A percentile compares a stretch with the other conserved stretches of the same genome.
Evolutionary conservation across 352 stramenopile species (phyloP).

Genomic region (Globisporangium solare): DNA sequence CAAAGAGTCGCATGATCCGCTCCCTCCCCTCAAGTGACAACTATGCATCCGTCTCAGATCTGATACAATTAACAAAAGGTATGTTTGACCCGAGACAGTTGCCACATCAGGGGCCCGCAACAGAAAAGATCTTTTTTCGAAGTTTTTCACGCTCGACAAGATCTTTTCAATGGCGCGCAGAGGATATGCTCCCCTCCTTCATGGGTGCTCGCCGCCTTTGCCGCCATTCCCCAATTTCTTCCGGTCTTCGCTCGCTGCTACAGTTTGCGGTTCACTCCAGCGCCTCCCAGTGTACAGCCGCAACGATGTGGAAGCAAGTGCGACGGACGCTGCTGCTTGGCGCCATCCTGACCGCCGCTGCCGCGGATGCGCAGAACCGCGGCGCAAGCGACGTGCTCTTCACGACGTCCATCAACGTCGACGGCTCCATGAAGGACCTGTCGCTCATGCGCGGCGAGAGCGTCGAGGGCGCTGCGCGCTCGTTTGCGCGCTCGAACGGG

Average conservation of each 20-base stretch:
- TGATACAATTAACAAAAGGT: not conserved
- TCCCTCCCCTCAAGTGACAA: slow-evolving; percentile 1
- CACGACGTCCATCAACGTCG: slow-evolving; percentile 59
- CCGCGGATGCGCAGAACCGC: slow-evolving; percentile 17
- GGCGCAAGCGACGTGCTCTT: slow-evolving; percentile 44
- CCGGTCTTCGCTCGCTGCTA: not conserved
- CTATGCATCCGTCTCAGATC: not conserved
- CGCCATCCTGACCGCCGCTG: slow-evolving; percentile 14
- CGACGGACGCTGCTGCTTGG: slow-evolving; percentile 21
- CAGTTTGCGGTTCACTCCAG: not conserved
- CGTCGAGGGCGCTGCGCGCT: slow-evolving; percentile 51
- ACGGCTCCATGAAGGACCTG: slow-evolving; percentile 54
- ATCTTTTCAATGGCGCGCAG: slow-evolving; percentile 5
- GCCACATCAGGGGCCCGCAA: slow-evolving; percentile 1
- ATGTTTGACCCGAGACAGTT: not conserved
- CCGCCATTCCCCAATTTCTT: not conserved
- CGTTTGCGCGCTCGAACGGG: slow-evolving; percentile 59
- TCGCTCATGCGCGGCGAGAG: slow-evolving; percentile 67
- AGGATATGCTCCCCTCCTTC: not conserved
- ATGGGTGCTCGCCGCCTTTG: not conserved
- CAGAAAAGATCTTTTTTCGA: slow-evolving; percentile 14
- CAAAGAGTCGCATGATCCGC: slow-evolving; percentile 3
- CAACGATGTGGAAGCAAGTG: slow-evolving; percentile 16
- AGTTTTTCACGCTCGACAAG: slow-evolving; percentile 14
- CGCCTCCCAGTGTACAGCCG: slow-evolving; percentile 10